These are phyloP conservation scores for Tricholoma bakamatsutake DNA, from an alignment of 768 basidiomycete genomes.

Conservation along the genomic window DNA sequence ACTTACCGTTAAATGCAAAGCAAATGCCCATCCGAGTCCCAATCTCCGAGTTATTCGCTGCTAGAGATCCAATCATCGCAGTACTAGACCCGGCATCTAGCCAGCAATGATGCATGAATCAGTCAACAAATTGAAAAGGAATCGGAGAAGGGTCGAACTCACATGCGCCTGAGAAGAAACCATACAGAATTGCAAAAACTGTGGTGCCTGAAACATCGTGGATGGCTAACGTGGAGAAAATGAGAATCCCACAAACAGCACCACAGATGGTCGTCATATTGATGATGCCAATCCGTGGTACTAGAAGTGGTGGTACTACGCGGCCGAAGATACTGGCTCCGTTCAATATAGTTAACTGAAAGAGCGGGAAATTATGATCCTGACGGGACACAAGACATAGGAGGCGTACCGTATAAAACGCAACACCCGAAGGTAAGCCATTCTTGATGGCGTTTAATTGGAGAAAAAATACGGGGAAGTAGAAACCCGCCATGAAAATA, in stretches of 20 bases:
- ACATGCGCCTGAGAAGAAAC: constrained; percentile 36
- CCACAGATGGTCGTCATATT: constrained; percentile 27
- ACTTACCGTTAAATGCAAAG: constrained; percentile 25
- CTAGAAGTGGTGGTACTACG: constrained; percentile 28
- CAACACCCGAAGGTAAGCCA: constrained; percentile 36
- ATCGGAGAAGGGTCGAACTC: constrained; percentile 15
- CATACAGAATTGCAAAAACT: constrained; percentile 31
- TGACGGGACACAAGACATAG: constrained; percentile 12
- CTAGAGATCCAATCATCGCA: constrained; percentile 38
- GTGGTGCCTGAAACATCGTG: constrained; percentile 22
- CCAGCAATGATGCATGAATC: constrained; percentile 5
- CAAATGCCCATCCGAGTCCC: constrained; percentile 49
- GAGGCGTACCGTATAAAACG: constrained; percentile 47
- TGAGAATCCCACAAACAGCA: constrained; percentile 22
- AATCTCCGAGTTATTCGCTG: constrained; percentile 41
- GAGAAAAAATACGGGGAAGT: constrained; percentile 51
- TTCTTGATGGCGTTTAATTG: constrained; percentile 49
- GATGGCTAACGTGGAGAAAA: constrained; percentile 32
- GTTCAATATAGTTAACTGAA: constrained; percentile 49
- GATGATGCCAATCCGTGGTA: constrained; percentile 22
- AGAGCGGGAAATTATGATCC: constrained; percentile 10
- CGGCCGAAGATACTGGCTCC: constrained; percentile 38
- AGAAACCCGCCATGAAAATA: constrained; percentile 33
- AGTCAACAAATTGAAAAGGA: background rate
- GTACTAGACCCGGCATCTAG: constrained; percentile 36